phyloP scores from a whole-genome alignment of 306 rosid species.

The Mimosa bimucronata region DNA sequence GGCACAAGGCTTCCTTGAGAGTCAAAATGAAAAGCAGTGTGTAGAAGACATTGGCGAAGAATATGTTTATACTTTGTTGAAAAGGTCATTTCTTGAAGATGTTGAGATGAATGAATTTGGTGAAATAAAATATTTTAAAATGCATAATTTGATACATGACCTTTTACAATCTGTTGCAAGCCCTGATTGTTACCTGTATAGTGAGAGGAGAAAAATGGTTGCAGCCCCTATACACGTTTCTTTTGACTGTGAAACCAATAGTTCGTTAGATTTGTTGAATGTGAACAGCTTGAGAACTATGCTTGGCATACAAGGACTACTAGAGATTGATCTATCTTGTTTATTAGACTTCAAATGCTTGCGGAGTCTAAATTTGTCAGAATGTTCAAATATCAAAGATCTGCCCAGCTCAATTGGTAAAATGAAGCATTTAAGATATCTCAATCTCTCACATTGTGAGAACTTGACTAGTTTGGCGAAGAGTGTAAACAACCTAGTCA shows the following conservation, averaged over 20 bases:
- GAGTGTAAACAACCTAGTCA: not conserved
- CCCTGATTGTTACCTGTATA: not conserved
- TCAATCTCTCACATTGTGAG: not conserved
- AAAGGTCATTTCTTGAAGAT: not conserved
- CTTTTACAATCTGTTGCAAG: not conserved
- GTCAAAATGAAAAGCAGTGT: not conserved
- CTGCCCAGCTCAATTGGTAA: not conserved
- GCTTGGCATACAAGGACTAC: not conserved
- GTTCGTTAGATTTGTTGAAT: not conserved
- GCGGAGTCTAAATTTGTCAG: not conserved
- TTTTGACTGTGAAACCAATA: not conserved
- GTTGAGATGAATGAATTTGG: not conserved
- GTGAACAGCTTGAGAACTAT: not conserved
- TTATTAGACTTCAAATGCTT: not conserved
- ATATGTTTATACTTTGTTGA: not conserved
- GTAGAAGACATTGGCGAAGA: not conserved
- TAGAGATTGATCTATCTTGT: not conserved
- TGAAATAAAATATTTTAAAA: not conserved
- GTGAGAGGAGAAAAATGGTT: not conserved
- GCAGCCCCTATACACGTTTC: not conserved
- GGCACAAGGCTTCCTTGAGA: not conserved
- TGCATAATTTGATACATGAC: slow-evolving; percentile 11
- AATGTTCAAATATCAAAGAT: not conserved
- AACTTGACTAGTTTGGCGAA: not conserved
- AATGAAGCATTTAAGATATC: slow-evolving; percentile 23